Percentiles rank a stretch among this genome's conserved stretches.
Evolutionary conservation across 345 rosid genomes (phyloP).

Genomic region (Cochlearia excelsa): DNA sequence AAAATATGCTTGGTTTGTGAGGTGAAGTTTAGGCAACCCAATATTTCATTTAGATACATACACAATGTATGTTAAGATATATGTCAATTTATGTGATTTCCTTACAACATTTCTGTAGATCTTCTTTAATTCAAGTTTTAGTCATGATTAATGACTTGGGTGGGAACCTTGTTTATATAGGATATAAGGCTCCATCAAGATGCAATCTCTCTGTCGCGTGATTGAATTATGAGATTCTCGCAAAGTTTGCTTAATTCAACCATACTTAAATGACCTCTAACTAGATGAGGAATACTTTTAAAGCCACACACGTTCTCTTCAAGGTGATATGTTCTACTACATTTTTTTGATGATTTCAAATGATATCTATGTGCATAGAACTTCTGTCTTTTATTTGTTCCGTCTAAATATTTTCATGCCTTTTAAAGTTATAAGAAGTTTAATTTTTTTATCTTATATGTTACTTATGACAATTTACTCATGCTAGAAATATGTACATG

Average conservation of each 20-base stretch:
- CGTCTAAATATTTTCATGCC: slow-evolving; percentile 16
- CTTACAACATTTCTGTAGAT: not conserved
- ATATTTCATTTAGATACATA: slow-evolving; percentile 69
- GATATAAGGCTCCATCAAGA: slow-evolving; percentile 65
- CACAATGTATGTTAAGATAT: slow-evolving; percentile 54
- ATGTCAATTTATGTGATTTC: too few relatives aligned
- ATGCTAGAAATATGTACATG: slow-evolving; percentile 66
- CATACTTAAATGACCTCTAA: slow-evolving; percentile 45
- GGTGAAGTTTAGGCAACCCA: slow-evolving; percentile 52
- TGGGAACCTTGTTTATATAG: slow-evolving; percentile 43
- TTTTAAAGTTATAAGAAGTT: not conserved
- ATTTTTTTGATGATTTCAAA: slow-evolving; percentile 7
- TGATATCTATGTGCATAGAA: too few relatives aligned
- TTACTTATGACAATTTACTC: slow-evolving; percentile 63
- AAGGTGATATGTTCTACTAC: slow-evolving; percentile 69
- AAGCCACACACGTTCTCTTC: slow-evolving; percentile 53
- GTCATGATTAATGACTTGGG: slow-evolving; percentile 11
- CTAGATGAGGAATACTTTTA: slow-evolving; percentile 78
- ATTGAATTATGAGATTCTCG: slow-evolving; percentile 53
- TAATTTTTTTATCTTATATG: slow-evolving; percentile 41
- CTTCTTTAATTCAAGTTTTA: slow-evolving; percentile 10
- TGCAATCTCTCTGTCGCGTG: slow-evolving; percentile 61
- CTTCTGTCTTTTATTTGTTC: too few relatives aligned
- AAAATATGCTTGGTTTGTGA: slow-evolving; percentile 75
- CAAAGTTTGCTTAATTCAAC: slow-evolving; percentile 76